These are phyloP conservation scores for Oryza nivara DNA, from an alignment of 176 grass and related monocot genomes.

Conservation along the genomic window DNA sequence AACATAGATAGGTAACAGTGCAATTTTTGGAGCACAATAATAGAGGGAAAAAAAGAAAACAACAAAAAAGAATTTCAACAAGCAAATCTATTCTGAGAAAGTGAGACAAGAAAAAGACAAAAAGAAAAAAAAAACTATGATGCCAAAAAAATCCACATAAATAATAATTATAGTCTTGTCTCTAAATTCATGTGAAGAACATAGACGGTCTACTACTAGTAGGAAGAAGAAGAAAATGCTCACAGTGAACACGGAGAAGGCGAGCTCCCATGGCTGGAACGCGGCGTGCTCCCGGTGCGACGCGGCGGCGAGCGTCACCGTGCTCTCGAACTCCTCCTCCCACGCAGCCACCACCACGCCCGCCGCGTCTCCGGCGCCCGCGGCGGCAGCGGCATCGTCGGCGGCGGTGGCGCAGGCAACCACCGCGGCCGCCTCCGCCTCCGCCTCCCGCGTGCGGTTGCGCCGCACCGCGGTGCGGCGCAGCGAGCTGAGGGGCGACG, in stretches of 20 bases:
- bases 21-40: background rate
- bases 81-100: background rate
- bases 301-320: slow-evolving; percentile 62
- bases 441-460: slow-evolving; percentile 72
- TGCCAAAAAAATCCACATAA: background rate
- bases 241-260: slow-evolving; percentile 82
- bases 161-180: background rate
- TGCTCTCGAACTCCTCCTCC: slow-evolving; percentile 89
- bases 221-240: slow-evolving; percentile 41
- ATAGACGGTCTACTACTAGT: background rate
- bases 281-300: slow-evolving; percentile 55
- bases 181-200: background rate
- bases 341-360: slow-evolving; percentile 31
- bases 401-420: too few species aligned
- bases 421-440: background rate
- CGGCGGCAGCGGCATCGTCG: background rate
- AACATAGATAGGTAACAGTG: background rate
- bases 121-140: background rate
- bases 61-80: background rate
- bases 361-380: background rate
- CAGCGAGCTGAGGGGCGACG: slow-evolving; percentile 71
- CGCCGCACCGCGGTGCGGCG: slow-evolving; percentile 67
- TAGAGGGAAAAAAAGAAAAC: background rate
- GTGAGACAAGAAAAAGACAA: background rate
- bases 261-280: slow-evolving; percentile 87